Evolutionary conservation across 176 grass and related monocot species (phyloP).

Genomic region (Puya raimondii): DNA sequence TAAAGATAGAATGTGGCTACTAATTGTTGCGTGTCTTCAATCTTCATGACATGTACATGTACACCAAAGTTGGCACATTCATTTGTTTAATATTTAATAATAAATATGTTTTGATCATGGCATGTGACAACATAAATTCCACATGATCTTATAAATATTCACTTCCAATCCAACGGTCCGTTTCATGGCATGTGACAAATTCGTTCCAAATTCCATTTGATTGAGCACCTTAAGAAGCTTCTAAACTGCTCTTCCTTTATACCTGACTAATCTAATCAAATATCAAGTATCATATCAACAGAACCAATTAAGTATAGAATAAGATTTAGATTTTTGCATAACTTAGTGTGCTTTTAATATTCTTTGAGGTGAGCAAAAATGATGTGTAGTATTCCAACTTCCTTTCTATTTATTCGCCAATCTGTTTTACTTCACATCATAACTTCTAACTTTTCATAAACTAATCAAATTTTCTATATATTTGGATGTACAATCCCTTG

Average conservation of each 20-base stretch:
- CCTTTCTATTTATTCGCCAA: too few species aligned
- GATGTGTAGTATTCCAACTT: too few species aligned
- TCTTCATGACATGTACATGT: not conserved
- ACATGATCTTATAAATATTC: not conserved
- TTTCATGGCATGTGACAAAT: not conserved
- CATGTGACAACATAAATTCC: not conserved
- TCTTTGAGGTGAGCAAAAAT: too few species aligned
- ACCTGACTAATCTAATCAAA: too few species aligned
- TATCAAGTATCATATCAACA: too few species aligned
- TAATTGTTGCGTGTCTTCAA: slow-evolving; percentile 3
- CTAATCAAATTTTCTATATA: too few species aligned
- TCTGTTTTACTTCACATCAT: too few species aligned
- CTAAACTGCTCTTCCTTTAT: not conserved
- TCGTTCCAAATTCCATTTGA: not conserved
- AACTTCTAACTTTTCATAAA: too few species aligned
- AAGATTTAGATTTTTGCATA: too few species aligned
- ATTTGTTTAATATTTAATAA: not conserved
- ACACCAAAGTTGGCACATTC: not conserved
- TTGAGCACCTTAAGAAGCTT: not conserved
- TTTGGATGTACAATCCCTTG: too few species aligned
- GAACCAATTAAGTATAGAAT: too few species aligned
- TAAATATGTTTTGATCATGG: not conserved
- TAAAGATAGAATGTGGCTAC: not conserved
- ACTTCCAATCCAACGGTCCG: not conserved
- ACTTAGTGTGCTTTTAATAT: too few species aligned